Conservation (phyloP, 768 basidiomycete genomes). For the Pleurotus sapidus region DNA sequence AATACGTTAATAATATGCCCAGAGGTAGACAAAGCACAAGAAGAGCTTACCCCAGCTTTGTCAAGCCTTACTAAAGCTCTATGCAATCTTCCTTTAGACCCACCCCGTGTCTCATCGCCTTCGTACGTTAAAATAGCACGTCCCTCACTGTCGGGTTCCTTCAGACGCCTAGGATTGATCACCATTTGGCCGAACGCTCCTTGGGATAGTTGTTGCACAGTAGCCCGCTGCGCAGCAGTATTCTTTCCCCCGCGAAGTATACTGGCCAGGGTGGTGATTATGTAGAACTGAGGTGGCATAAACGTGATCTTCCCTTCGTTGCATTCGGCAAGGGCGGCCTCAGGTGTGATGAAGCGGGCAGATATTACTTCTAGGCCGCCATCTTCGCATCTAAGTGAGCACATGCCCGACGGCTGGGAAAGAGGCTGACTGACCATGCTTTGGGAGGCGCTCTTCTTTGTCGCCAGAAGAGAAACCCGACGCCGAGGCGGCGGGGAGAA, state of each 20-base stretch:
- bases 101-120: slow-evolving; percentile 68
- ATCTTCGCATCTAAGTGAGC: slow-evolving; percentile 29
- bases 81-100: slow-evolving; percentile 56
- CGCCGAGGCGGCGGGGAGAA: slow-evolving; percentile 43
- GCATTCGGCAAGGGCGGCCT: slow-evolving; percentile 50
- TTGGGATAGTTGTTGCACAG: slow-evolving; percentile 42
- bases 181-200: slow-evolving; percentile 62
- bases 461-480: slow-evolving; percentile 50
- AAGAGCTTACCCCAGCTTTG: slow-evolving; percentile 46
- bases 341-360: slow-evolving; percentile 63
- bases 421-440: slow-evolving; percentile 36
- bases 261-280: slow-evolving; percentile 56
- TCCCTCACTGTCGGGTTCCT: slow-evolving; percentile 39
- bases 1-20: slow-evolving; percentile 1
- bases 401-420: background rate
- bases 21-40: background rate
- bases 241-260: slow-evolving; percentile 42
- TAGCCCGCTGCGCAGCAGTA: slow-evolving; percentile 42
- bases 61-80: slow-evolving; percentile 47
- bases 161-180: slow-evolving; percentile 47
- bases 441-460: slow-evolving; percentile 58
- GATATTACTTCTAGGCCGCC: slow-evolving; percentile 69
- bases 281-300: slow-evolving; percentile 77
- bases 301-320: slow-evolving; percentile 47
- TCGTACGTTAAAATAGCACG: slow-evolving; percentile 56